Percentiles rank a stretch among this genome's conserved stretches.
Conservation (phyloP, 2,329 filamentous ascomycete genomes). For the Colletotrichum orchidophilum region DNA sequence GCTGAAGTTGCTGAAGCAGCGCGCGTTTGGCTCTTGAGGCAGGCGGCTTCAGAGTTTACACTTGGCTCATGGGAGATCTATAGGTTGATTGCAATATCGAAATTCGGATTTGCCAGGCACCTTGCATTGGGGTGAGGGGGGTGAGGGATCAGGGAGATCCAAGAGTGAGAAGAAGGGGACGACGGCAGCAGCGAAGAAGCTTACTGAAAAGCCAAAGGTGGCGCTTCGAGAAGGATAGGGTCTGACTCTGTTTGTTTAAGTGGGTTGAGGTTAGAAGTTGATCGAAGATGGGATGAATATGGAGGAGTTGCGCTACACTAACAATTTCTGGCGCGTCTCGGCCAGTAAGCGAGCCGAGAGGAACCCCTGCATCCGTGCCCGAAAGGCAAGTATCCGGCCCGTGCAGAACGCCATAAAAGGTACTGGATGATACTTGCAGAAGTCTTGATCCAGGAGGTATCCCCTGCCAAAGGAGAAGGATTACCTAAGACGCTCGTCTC, state of each 20-base stretch:
- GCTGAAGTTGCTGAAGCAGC: neutral
- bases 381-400: neutral
- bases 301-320: constrained; percentile 32
- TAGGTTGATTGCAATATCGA: constrained; percentile 8
- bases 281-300: constrained; percentile 28
- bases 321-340: constrained; percentile 32
- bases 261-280: constrained; percentile 23
- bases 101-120: constrained; percentile 17
- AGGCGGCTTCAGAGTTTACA: neutral
- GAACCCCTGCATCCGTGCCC: constrained; percentile 19
- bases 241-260: neutral
- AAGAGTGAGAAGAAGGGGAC: neutral
- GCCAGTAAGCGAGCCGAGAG: constrained; percentile 32
- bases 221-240: constrained; percentile 26
- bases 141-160: constrained; percentile 1
- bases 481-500: constrained; percentile 12
- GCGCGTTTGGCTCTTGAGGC: neutral
- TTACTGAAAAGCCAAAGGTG: constrained; percentile 7
- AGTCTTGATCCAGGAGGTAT: neutral
- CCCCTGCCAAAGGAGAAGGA: neutral
- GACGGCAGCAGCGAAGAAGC: constrained; percentile 7
- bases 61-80: constrained; percentile 20
- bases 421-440: neutral
- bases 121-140: constrained; percentile 4
- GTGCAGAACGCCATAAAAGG: neutral